Evolutionary conservation across 495 filamentous ascomycete species (phyloP), one percentile per base, ranked within the genome.

Genomic region (Astrothelium subdiscretum): DNA sequence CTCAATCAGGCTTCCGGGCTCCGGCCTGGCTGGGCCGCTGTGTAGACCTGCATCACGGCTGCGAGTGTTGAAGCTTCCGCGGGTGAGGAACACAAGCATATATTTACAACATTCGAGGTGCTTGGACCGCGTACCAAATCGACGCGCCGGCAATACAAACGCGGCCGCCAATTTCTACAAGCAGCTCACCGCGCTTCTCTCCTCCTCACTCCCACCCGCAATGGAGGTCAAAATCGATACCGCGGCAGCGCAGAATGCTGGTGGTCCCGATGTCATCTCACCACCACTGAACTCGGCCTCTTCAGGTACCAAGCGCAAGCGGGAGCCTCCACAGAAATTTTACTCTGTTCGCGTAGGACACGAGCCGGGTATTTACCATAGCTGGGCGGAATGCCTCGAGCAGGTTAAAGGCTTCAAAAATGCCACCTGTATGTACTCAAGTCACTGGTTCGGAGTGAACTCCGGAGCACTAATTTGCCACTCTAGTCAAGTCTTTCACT

Each of bases 381-480:
- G 76, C 57, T 98, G 90, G 89, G 73, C 75, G 20, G 87, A 94
- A 59, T 96, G 91, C 70, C 76, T 92, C 70, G 79, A 80, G 57
- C 89, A 96, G 71, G 87, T 89, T 51, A 86, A 81, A 10, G 92
- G 92, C n/a, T 95, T 85, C 73, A 89, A 88, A 70, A 87, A 89
- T 43, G 89, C 92, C 42, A 77, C 79, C 27, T 95, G 90, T 94
- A 76, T 72, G 87, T 82, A 58, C 61, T 12, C 31, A 6, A 13
- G 8, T 4, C 22, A n/a, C 5, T 29, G 6, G 48, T 54, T 29
- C 48, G 48, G 48, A 54, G 24, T 54, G 24, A 29, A 54, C 24
- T 29, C 48, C 48, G 24, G 29, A 15, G 48, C 5, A 29, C 48
- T 54, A 8, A 54, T 29, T n/a, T 54, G 8, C 20, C 48, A 8